Conservation (phyloP, 179 eudicot species). For the Vitellaria paradoxa region DNA sequence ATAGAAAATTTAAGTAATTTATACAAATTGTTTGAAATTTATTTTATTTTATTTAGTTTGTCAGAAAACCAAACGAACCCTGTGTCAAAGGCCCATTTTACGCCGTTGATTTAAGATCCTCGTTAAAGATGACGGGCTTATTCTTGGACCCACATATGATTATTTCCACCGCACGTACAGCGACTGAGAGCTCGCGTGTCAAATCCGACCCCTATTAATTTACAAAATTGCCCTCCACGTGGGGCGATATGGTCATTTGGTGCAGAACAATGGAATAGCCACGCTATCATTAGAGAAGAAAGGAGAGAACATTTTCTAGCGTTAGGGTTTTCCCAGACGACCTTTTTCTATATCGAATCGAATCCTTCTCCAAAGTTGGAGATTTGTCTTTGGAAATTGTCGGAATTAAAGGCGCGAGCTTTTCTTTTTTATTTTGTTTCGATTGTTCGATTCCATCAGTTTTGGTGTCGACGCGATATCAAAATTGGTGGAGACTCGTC, state of each 20-base stretch:
- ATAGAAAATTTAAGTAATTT: no score
- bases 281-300: background rate
- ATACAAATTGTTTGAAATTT: no score
- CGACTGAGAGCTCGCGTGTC: no score
- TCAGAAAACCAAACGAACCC: no score
- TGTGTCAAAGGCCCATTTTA: no score
- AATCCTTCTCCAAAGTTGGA: background rate
- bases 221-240: background rate
- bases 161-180: no score
- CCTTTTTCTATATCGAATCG: background rate
- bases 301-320: background rate
- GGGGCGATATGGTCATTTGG: background rate
- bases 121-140: no score
- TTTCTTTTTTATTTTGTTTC: background rate
- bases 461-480: background rate
- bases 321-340: background rate
- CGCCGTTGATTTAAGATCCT: no score
- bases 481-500: constrained; percentile 4
- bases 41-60: no score
- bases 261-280: background rate
- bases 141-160: no score
- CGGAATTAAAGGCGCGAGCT: background rate
- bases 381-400: background rate
- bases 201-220: background rate
- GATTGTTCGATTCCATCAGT: background rate